phyloP scores from a whole-genome alignment of 1,139 yeast species.

The Yamadazyma dushanensis region DNA sequence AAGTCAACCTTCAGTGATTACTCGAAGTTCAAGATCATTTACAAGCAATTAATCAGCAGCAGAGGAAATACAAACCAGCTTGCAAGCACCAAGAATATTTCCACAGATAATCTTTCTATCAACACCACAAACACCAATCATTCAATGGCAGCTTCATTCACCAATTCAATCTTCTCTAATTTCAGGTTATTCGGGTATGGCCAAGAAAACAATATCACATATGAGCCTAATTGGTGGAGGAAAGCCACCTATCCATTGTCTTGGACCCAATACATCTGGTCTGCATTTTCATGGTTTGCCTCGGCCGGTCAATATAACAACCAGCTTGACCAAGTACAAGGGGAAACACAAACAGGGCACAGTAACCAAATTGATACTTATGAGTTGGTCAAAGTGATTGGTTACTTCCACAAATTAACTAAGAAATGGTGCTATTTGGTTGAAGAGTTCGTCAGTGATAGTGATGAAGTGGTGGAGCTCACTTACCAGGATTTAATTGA shows the following conservation, averaged over 20 bases:
- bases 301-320: slow-evolving; percentile 65
- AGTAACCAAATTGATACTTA: slow-evolving; percentile 3
- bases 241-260: slow-evolving; percentile 53
- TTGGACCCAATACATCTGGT: slow-evolving; percentile 67
- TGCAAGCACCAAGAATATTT: slow-evolving; percentile 11
- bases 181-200: slow-evolving; percentile 10
- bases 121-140: slow-evolving; percentile 6
- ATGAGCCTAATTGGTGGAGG: slow-evolving; percentile 49
- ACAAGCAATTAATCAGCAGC: slow-evolving; percentile 27
- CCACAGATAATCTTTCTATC: slow-evolving; percentile 27
- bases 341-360: neutral
- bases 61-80: slow-evolving; percentile 10
- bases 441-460: slow-evolving; percentile 35
- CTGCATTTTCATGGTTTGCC: slow-evolving; percentile 82
- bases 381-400: slow-evolving; percentile 39
- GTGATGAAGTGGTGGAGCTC: slow-evolving; percentile 27
- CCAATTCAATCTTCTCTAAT: slow-evolving; percentile 17
- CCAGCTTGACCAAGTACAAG: slow-evolving; percentile 10
- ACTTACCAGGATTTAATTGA: slow-evolving; percentile 60
- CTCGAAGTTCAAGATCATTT: slow-evolving; percentile 34
- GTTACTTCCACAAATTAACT: slow-evolving; percentile 57
- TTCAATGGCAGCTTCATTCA: slow-evolving; percentile 1
- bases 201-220: slow-evolving; percentile 7
- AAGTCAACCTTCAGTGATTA: slow-evolving; percentile 40
- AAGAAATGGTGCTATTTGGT: slow-evolving; percentile 42